Percentiles rank a stretch among this genome's conserved stretches.
These are phyloP conservation scores for Pichia kluyveri DNA, from an alignment of 805 yeast genomes.

Conservation along the genomic window DNA sequence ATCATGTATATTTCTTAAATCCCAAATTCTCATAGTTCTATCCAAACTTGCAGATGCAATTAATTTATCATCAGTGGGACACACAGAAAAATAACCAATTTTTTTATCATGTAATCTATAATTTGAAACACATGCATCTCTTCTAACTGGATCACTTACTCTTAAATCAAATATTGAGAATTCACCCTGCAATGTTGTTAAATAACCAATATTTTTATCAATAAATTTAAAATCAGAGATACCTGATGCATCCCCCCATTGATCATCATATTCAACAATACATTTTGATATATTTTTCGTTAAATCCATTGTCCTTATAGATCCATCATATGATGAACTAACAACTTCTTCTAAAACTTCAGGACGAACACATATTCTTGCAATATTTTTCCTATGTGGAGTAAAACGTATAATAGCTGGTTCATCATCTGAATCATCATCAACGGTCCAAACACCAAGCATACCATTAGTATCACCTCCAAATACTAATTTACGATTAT, in stretches of 20 bases:
- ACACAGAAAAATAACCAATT: conserved; percentile 80
- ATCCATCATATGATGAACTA: conserved; percentile 82
- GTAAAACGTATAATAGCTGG: conserved; percentile 56
- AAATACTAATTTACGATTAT: conserved; percentile 49
- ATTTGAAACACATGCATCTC: conserved; percentile 21
- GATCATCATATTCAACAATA: conserved; percentile 45
- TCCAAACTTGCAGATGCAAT: conserved; percentile 87
- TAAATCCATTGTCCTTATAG: conserved; percentile 66
- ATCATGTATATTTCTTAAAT: conserved; percentile 45
- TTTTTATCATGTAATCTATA: conserved; percentile 76
- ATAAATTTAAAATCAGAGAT: conserved; percentile 65
- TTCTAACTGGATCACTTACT: conserved; percentile 15
- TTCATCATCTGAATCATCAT: conserved; percentile 28
- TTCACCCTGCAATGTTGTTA: conserved; percentile 74
- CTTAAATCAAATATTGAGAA: conserved; percentile 71
- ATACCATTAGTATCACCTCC: conserved; percentile 91
- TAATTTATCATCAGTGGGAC: conserved; percentile 57
- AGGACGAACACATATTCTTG: conserved; percentile 43
- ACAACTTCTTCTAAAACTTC: conserved; percentile 44
- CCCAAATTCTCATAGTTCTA: conserved; percentile 81
- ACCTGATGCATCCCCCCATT: conserved; percentile 51
- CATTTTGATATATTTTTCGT: conserved; percentile 51
- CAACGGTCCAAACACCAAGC: conserved; percentile 82
- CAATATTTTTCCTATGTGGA: conserved; percentile 68
- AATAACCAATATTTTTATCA: conserved; percentile 49